These are phyloP conservation scores for Parsonsia alboflavescens DNA, from an alignment of 257 asterid genomes.

Conservation along the genomic window DNA sequence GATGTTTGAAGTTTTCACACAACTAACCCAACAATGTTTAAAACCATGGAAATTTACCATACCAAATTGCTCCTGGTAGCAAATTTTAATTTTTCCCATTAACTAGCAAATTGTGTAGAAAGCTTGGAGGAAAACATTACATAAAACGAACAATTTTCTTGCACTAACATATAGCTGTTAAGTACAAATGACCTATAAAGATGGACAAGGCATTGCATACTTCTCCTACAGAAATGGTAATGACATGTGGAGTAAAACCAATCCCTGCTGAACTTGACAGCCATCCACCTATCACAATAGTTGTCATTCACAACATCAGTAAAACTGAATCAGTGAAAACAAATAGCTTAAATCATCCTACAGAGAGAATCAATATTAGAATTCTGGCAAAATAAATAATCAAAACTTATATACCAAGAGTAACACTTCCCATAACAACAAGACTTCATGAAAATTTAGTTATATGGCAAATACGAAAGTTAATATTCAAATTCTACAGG, in stretches of 20 bases:
- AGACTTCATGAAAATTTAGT: neutral
- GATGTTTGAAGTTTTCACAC: neutral
- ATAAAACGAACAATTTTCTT: neutral
- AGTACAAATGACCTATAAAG: neutral
- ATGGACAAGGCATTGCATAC: conserved; percentile 34
- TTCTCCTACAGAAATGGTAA: conserved; percentile 64
- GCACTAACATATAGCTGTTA: neutral
- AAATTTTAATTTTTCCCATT: neutral
- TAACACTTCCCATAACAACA: neutral
- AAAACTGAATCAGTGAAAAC: neutral
- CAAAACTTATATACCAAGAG: neutral
- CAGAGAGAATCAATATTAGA: neutral
- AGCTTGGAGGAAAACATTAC: neutral
- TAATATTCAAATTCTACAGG: neutral
- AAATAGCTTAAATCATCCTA: neutral
- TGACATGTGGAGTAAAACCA: conserved; percentile 66
- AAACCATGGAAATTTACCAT: neutral
- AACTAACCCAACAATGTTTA: neutral
- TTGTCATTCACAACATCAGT: conserved; percentile 4
- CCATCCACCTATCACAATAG: conserved; percentile 58
- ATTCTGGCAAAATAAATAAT: neutral
- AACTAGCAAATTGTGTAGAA: neutral
- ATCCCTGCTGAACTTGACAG: conserved; percentile 54
- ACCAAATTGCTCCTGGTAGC: neutral
- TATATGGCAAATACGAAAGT: neutral